Evolutionary conservation across 2,329 filamentous ascomycete genomes (phyloP).

Genomic region (Trichoderma aggressivum): DNA sequence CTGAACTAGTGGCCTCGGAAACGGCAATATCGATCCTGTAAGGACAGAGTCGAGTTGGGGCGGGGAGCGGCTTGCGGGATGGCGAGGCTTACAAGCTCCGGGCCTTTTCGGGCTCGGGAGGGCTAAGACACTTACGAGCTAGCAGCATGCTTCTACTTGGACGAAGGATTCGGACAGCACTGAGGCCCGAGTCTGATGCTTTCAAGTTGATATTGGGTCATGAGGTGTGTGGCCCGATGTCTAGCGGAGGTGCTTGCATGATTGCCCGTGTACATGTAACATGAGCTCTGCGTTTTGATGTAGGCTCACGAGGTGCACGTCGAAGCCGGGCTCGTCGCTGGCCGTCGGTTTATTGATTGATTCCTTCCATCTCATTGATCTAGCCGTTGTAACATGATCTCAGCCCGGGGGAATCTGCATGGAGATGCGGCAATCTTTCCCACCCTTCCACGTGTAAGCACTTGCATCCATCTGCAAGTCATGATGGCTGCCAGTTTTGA

Average conservation of each 20-base stretch:
- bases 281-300: not conserved
- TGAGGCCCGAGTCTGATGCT: not conserved
- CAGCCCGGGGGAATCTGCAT: not conserved
- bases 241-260: not conserved
- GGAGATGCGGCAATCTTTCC: not conserved
- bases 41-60: not conserved
- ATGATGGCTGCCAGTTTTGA: not conserved
- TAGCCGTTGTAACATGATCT: not conserved
- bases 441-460: not conserved
- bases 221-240: not conserved
- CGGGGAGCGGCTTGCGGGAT: constrained; percentile 11
- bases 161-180: not conserved
- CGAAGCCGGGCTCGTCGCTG: too few species aligned
- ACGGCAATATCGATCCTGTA: not conserved
- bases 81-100: constrained; percentile 1
- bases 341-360: not conserved
- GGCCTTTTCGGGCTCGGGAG: constrained; percentile 12
- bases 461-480: not conserved
- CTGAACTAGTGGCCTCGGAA: not conserved
- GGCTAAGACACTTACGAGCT: constrained; percentile 4
- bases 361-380: not conserved
- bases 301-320: not conserved
- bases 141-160: not conserved
- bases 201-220: not conserved
- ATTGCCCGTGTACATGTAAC: not conserved